These are phyloP conservation scores for Ogataea pignaliae DNA, from an alignment of 805 yeast genomes.

Conservation along the genomic window DNA sequence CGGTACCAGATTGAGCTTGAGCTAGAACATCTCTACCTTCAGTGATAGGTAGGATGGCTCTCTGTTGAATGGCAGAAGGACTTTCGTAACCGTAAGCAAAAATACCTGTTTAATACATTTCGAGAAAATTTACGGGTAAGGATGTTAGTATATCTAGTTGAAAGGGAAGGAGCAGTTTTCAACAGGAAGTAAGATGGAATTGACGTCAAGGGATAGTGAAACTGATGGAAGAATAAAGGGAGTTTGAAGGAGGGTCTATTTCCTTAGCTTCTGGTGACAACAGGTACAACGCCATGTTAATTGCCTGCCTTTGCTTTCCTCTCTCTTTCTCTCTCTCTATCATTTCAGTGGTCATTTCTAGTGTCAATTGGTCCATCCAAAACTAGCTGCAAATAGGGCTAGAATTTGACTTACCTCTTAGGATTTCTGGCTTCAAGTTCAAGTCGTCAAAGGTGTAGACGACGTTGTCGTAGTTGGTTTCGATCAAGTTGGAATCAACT, in stretches of 20 bases:
- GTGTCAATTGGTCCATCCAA: too few species aligned
- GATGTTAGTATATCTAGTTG: constrained; percentile 30
- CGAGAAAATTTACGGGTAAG: constrained; percentile 21
- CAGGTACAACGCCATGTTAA: too few species aligned
- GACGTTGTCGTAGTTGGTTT: constrained; percentile 94
- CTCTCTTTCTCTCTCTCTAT: too few species aligned
- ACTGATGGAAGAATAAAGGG: background rate
- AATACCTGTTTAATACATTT: constrained; percentile 50
- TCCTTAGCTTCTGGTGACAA: too few species aligned
- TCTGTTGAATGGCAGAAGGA: constrained; percentile 96
- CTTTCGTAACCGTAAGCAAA: constrained; percentile 91
- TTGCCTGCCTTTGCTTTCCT: too few species aligned
- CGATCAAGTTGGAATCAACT: constrained; percentile 78
- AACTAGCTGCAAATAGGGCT: background rate
- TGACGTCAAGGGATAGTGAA: too few species aligned
- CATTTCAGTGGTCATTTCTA: too few species aligned
- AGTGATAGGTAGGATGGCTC: constrained; percentile 94
- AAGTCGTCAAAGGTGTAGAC: constrained; percentile 70
- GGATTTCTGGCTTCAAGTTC: constrained; percentile 66
- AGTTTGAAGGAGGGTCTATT: too few species aligned
- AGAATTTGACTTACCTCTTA: constrained; percentile 46
- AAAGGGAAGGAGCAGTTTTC: too few species aligned
- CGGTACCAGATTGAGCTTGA: constrained; percentile 99
- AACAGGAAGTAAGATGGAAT: too few species aligned
- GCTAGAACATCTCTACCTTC: constrained; percentile 95